Conservation (phyloP, 2,329 filamentous ascomycete genomes). For the Rachicladosporium sp. region DNA sequence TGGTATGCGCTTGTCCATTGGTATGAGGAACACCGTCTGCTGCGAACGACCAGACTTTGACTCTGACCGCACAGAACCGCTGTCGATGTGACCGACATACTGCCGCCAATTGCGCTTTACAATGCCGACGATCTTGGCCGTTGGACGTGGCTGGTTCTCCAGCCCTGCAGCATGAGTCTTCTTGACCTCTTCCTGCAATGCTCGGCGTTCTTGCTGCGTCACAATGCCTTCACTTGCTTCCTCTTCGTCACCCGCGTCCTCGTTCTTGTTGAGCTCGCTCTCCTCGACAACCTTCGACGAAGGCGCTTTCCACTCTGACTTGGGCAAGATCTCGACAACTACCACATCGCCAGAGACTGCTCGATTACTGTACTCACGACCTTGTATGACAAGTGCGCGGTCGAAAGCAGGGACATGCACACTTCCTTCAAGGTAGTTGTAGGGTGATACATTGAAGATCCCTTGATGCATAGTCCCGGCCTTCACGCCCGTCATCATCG, state of each 20-base stretch:
- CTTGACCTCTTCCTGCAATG: slow-evolving; percentile 83
- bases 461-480: slow-evolving; percentile 84
- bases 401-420: slow-evolving; percentile 84
- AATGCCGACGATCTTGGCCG: slow-evolving; percentile 80
- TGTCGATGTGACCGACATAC: slow-evolving; percentile 91
- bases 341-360: slow-evolving; percentile 85
- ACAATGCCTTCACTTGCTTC: slow-evolving; percentile 63
- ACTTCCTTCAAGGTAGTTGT: slow-evolving; percentile 93
- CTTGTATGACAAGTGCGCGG: slow-evolving; percentile 74
- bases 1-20: slow-evolving; percentile 96
- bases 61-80: slow-evolving; percentile 63
- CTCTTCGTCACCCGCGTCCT: slow-evolving; percentile 71
- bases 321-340: slow-evolving; percentile 82
- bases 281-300: slow-evolving; percentile 95
- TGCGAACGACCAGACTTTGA: slow-evolving; percentile 69
- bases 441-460: slow-evolving; percentile 88
- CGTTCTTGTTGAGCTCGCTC: slow-evolving; percentile 79
- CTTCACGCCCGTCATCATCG: slow-evolving; percentile 88
- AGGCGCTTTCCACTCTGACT: slow-evolving; percentile 93
- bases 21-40: slow-evolving; percentile 86
- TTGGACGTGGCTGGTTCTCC: slow-evolving; percentile 75
- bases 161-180: slow-evolving; percentile 63
- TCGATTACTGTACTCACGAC: slow-evolving; percentile 91
- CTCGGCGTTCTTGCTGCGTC: slow-evolving; percentile 75
- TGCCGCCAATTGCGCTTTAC: slow-evolving; percentile 96